phyloP scores from a whole-genome alignment of 2,329 filamentous ascomycete genomes.

The Aspergillus awamori region DNA sequence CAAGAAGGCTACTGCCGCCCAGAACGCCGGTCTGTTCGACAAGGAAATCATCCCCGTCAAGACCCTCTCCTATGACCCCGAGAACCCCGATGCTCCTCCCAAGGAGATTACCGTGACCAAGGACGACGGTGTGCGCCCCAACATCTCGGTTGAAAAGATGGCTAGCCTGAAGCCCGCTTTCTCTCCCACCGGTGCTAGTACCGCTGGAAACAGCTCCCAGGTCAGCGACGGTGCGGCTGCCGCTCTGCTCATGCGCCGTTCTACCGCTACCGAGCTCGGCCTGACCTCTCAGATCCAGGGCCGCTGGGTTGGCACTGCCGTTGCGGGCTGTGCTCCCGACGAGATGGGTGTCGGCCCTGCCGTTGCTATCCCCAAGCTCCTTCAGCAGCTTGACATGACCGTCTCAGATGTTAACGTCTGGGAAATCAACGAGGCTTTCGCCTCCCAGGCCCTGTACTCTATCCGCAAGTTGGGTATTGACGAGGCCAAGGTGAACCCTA shows the following conservation, averaged over 20 bases:
- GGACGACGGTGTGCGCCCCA: slow-evolving; percentile 81
- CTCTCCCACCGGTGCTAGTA: slow-evolving; percentile 71
- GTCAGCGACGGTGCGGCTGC: slow-evolving; percentile 88
- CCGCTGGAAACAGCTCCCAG: slow-evolving; percentile 83
- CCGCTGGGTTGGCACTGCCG: slow-evolving; percentile 76
- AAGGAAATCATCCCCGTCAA: slow-evolving; percentile 78
- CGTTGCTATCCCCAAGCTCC: slow-evolving; percentile 78
- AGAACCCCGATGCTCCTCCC: slow-evolving; percentile 60
- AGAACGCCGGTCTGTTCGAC: slow-evolving; percentile 70
- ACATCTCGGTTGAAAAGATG: slow-evolving; percentile 69
- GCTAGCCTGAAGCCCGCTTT: slow-evolving; percentile 85
- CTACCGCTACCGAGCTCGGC: slow-evolving; percentile 73
- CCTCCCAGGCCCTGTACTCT: slow-evolving; percentile 68
- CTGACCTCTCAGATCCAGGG: slow-evolving; percentile 71
- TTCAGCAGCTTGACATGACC: slow-evolving; percentile 68
- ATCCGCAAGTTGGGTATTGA: slow-evolving; percentile 64
- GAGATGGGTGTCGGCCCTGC: slow-evolving; percentile 95
- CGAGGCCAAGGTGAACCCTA: slow-evolving; percentile 77
- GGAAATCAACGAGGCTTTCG: slow-evolving; percentile 90
- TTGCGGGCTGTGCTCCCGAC: slow-evolving; percentile 79
- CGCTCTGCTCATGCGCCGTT: slow-evolving; percentile 80
- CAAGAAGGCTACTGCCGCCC: slow-evolving; percentile 70
- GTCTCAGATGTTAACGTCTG: slow-evolving; percentile 76
- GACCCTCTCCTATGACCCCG: slow-evolving; percentile 67
- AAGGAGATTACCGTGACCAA: slow-evolving; percentile 69